A percentile compares a stretch with the other conserved stretches of the same genome.
These are phyloP conservation scores for Torulaspora delbrueckii DNA, from an alignment of 805 yeast genomes.

Conservation along the genomic window DNA sequence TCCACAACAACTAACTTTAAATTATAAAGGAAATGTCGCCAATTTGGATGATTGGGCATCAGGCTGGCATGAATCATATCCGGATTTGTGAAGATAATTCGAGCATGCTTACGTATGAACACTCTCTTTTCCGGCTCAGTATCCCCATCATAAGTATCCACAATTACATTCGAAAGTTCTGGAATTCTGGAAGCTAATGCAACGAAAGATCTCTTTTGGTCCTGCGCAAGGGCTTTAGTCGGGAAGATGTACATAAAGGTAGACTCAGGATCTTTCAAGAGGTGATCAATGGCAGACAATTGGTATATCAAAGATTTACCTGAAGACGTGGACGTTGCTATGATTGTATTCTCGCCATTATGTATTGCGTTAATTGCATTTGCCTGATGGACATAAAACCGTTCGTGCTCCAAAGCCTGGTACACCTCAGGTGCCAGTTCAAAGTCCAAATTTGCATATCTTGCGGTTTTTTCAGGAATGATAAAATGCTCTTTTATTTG, in stretches of 20 bases:
- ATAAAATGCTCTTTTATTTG: constrained; percentile 58
- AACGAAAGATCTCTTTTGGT: constrained; percentile 78
- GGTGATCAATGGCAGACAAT: constrained; percentile 60
- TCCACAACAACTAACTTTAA: constrained; percentile 74
- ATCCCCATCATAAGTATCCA: constrained; percentile 92
- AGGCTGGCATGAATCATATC: constrained; percentile 86
- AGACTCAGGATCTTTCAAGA: constrained; percentile 38
- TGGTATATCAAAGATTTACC: constrained; percentile 95
- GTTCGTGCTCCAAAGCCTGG: constrained; percentile 46
- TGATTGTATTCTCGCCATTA: constrained; percentile 62
- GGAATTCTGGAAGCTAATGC: constrained; percentile 52
- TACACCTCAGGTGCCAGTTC: constrained; percentile 48
- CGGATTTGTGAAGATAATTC: constrained; percentile 89
- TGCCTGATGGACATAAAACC: constrained; percentile 77
- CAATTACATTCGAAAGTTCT: constrained; percentile 41
- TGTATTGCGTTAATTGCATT: constrained; percentile 62
- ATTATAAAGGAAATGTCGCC: constrained; percentile 64
- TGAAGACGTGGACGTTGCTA: constrained; percentile 93
- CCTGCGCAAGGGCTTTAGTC: constrained; percentile 96
- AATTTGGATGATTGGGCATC: constrained; percentile 67
- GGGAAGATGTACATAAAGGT: constrained; percentile 91
- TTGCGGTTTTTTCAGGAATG: constrained; percentile 45
- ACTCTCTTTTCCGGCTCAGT: constrained; percentile 57
- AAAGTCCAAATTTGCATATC: constrained; percentile 40
- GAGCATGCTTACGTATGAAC: constrained; percentile 55